Evolutionary conservation across 768 basidiomycete genomes (phyloP), one percentile per base, ranked within the genome.

Genomic region (Xanthoconium stramineum): DNA sequence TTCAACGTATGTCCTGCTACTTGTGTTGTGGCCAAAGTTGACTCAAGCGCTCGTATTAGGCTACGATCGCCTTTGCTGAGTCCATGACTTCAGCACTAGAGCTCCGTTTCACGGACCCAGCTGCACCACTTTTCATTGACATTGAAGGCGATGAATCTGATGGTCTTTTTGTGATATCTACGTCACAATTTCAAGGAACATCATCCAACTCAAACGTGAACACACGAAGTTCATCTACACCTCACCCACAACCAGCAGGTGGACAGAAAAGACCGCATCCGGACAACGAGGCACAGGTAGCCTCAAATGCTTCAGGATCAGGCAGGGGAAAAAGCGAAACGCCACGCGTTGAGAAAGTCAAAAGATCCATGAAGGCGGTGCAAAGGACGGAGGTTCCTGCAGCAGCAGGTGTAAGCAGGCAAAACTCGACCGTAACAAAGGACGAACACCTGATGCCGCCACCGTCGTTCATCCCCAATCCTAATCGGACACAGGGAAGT

Each of bases 1-100:
- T 91, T 94, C 72, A 90, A 85, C 56, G 91, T 91, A 78, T 43
- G 57, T 58, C 42, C 35, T 45, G 40, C 43, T 52, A 0, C 47
- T 42, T 52, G 12, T 32, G 6, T 46, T 6, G 12, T 43, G 30
- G 2, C 46, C 45, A 24, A n/a, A 42, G 24, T 30, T 54, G 35
- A 58, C 37, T 49, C 14, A 3, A 30, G 11, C n/a, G 24, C 49
- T 19, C 47, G n/a, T 30, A 37, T 17, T 59, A 93, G 91, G 91
- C 91, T 7, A 88, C 89, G 2, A 85, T 91, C 53, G 78, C 84
- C 8, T 91, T 85, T 67, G 89, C 89, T 1, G 91, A 93, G 64
- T 81, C 84, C 4, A 83, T 84, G 73, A 75, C 81, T 12, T 73
- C 84, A 37, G 66, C 83, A 6, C 76, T 93, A 20, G 83, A 87